These are phyloP conservation scores for Filosporella fistucella DNA, from an alignment of 495 filamentous ascomycete species.

Conservation along the genomic window DNA sequence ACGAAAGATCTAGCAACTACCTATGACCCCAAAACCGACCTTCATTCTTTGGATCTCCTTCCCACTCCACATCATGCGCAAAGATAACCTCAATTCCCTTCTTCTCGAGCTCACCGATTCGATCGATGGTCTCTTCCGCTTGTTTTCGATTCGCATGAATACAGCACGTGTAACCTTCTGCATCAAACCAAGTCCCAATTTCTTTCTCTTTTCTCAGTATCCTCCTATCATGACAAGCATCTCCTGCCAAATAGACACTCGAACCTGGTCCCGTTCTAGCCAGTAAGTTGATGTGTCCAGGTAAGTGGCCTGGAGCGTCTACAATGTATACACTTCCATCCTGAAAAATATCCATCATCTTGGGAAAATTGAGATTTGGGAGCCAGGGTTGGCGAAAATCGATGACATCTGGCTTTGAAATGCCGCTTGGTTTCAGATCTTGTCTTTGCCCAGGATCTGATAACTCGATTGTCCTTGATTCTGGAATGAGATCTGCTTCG, in stretches of 20 bases:
- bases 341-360: not conserved
- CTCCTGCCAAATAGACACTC: slow-evolving; percentile 5
- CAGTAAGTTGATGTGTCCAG: slow-evolving; percentile 4
- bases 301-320: slow-evolving; percentile 4
- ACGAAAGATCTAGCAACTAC: too few species aligned
- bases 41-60: too few species aligned
- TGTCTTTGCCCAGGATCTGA: too few species aligned
- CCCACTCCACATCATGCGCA: slow-evolving; percentile 7
- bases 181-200: slow-evolving; percentile 2
- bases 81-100: slow-evolving; percentile 3
- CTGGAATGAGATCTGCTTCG: not conserved
- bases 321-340: slow-evolving; percentile 4
- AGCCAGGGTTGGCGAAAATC: not conserved
- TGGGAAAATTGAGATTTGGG: not conserved
- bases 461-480: not conserved
- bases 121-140: not conserved
- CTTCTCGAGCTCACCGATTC: slow-evolving; percentile 3
- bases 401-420: too few species aligned
- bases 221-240: slow-evolving; percentile 4
- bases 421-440: too few species aligned
- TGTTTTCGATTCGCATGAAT: slow-evolving; percentile 3
- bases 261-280: not conserved
- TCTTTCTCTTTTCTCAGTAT: slow-evolving; percentile 5
- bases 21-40: too few species aligned
- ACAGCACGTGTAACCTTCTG: not conserved